Evolutionary conservation across 2,329 filamentous ascomycete species (phyloP).

Genomic region (Alternaria gansuensis): DNA sequence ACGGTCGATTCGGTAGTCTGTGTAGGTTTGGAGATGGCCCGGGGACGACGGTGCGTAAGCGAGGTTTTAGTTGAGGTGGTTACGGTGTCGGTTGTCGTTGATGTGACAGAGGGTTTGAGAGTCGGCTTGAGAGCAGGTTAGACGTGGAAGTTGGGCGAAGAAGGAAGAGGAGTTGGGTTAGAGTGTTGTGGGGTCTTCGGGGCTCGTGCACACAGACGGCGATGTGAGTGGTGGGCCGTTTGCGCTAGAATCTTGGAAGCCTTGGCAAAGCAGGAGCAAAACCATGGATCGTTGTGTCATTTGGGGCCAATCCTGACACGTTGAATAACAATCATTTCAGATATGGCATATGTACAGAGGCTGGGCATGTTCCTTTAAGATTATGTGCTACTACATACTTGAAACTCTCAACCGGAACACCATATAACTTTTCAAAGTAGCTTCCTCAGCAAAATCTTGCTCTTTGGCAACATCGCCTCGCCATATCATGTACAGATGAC

Average conservation of each 20-base stretch:
- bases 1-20: conserved; percentile 49
- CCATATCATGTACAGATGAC: conserved; percentile 40
- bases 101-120: conserved; percentile 17
- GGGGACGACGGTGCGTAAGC: not conserved
- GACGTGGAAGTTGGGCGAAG: conserved; percentile 24
- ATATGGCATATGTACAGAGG: not conserved
- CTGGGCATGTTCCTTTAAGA: not conserved
- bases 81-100: conserved; percentile 13
- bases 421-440: conserved; percentile 48
- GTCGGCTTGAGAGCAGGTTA: conserved; percentile 7
- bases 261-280: conserved; percentile 5
- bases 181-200: conserved; percentile 18
- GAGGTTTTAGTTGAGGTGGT: conserved; percentile 2
- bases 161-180: conserved; percentile 31
- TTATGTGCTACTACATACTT: conserved; percentile 22
- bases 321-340: not conserved
- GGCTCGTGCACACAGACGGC: conserved; percentile 19
- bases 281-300: not conserved
- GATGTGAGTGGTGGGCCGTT: conserved; percentile 10
- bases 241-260: conserved; percentile 23
- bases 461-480: conserved; percentile 42
- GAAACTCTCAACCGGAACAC: conserved; percentile 32
- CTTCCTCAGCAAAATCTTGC: conserved; percentile 47
- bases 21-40: conserved; percentile 2
- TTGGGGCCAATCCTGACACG: not conserved